Evolutionary conservation across 371 early-diverging fungal species (phyloP).

Genomic region (Mortierella sp.): DNA sequence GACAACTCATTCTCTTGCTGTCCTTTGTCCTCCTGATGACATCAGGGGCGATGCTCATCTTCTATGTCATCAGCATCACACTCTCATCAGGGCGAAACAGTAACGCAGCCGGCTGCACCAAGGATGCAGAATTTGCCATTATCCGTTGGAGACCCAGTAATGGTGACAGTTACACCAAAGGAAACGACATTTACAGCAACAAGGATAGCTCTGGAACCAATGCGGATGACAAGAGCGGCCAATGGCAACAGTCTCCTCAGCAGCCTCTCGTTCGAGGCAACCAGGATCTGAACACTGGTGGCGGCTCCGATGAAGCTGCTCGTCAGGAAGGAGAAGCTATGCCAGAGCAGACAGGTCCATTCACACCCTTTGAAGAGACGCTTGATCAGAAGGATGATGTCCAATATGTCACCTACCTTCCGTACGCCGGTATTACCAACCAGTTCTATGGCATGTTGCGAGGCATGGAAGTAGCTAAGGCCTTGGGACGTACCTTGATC

Average conservation of each 20-base stretch:
- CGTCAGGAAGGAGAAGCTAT: conserved; percentile 10
- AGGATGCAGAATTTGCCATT: conserved; percentile 27
- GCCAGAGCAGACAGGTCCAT: conserved; percentile 1
- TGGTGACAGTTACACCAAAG: conserved; percentile 5
- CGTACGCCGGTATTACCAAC: conserved; percentile 51
- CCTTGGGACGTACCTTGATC: conserved; percentile 37
- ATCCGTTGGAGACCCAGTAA: conserved; percentile 32
- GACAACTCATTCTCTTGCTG: conserved; percentile 32
- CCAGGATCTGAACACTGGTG: conserved; percentile 1
- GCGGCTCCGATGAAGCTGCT: conserved; percentile 9
- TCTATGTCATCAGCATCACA: conserved; percentile 27
- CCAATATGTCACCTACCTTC: conserved; percentile 42
- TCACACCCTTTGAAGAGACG: conserved; percentile 32
- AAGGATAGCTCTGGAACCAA: conserved; percentile 19
- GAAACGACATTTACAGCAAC: conserved; percentile 1
- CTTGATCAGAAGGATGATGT: conserved; percentile 21
- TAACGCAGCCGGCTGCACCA: conserved; percentile 22
- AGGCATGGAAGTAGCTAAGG: conserved; percentile 42
- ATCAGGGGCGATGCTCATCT: conserved; percentile 49
- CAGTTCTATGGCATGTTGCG: conserved; percentile 53
- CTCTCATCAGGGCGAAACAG: conserved; percentile 9
- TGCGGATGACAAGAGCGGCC: conserved; percentile 9
- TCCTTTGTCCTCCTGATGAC: conserved; percentile 36
- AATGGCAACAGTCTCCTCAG: background rate
- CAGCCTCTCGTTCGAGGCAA: conserved; percentile 2